phyloP scores from a whole-genome alignment of 1,284 basidiomycete genomes.

The Lentinula novae-zelandiae region DNA sequence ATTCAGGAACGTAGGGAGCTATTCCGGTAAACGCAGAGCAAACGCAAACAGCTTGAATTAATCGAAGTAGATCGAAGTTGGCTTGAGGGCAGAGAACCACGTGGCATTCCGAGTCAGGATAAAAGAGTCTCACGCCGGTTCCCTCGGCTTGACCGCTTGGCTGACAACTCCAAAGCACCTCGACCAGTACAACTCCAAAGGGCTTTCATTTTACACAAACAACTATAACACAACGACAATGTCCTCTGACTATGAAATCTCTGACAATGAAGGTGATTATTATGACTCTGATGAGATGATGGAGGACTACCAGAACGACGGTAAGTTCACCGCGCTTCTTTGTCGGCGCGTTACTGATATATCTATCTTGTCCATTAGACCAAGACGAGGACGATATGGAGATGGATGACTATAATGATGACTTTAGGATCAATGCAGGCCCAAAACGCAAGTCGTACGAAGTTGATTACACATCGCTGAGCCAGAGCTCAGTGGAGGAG shows the following conservation, averaged over 20 bases:
- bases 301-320: slow-evolving; percentile 51
- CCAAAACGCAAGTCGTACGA: slow-evolving; percentile 69
- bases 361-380: not conserved
- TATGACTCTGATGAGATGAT: slow-evolving; percentile 71
- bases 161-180: not conserved
- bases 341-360: not conserved
- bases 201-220: not conserved
- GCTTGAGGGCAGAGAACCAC: not conserved
- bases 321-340: slow-evolving; percentile 22
- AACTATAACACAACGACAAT: slow-evolving; percentile 31
- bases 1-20: too few relatives aligned
- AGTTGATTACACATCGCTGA: slow-evolving; percentile 76
- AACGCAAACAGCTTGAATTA: too few relatives aligned
- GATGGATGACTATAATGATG: slow-evolving; percentile 57
- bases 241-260: slow-evolving; percentile 74
- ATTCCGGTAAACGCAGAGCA: too few relatives aligned
- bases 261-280: slow-evolving; percentile 63
- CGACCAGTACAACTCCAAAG: not conserved
- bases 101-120: not conserved
- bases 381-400: slow-evolving; percentile 59
- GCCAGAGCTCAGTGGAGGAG: slow-evolving; percentile 67
- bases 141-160: not conserved
- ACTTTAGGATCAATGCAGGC: slow-evolving; percentile 55
- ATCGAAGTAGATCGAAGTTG: too few relatives aligned
- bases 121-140: not conserved